These are phyloP conservation scores for Saksenaea oblongispora DNA, from an alignment of 371 early-diverging fungal genomes.

Conservation along the genomic window DNA sequence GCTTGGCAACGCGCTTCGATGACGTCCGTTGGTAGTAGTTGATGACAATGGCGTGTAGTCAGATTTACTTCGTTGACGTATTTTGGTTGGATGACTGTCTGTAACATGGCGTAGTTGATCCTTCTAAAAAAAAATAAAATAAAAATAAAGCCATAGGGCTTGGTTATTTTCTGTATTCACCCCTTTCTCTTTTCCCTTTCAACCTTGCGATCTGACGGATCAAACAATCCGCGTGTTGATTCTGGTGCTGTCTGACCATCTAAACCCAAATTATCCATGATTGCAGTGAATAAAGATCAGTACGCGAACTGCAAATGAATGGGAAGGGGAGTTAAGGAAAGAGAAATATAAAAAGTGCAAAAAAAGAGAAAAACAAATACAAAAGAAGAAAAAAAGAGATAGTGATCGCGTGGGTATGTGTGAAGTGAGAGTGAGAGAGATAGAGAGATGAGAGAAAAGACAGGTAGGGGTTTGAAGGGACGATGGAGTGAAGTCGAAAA, in stretches of 20 bases:
- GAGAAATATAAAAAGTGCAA: no score
- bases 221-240: slow-evolving; percentile 53
- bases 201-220: slow-evolving; percentile 34
- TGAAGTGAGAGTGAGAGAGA: no score
- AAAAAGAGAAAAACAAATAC: slow-evolving; percentile 1
- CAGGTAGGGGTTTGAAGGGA: slow-evolving; percentile 1
- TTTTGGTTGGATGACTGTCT: not conserved
- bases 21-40: not conserved
- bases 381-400: slow-evolving; percentile 4
- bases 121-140: not conserved
- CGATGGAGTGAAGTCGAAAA: slow-evolving; percentile 2
- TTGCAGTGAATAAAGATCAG: slow-evolving; percentile 9
- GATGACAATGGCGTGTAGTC: slow-evolving; percentile 1
- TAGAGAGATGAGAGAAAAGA: not conserved
- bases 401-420: no score
- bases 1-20: slow-evolving; percentile 31
- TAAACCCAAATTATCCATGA: slow-evolving; percentile 33
- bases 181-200: not conserved
- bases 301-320: slow-evolving; percentile 7
- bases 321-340: slow-evolving; percentile 11
- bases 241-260: slow-evolving; percentile 56
- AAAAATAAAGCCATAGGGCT: not conserved
- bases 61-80: slow-evolving; percentile 17
- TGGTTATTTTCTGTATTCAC: not conserved
- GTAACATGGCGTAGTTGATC: slow-evolving; percentile 12